Conservation (phyloP, 1,139 yeast species). For the Lipomyces yarrowii region DNA sequence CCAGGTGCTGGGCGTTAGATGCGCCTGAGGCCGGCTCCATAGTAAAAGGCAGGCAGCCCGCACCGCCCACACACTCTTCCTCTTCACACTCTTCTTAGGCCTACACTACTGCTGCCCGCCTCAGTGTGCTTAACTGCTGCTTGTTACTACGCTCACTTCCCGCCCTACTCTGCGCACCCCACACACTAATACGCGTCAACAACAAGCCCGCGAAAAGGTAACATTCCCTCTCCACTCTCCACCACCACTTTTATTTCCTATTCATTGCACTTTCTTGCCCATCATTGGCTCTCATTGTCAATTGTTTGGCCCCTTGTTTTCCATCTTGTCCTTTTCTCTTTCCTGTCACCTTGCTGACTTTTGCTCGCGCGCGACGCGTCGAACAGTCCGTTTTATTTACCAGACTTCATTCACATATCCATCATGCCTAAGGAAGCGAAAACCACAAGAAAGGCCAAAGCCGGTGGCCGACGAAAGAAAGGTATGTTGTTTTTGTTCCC, state of each 20-base stretch:
- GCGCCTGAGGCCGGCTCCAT: not conserved
- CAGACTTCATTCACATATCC: not conserved
- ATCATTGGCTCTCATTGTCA: not conserved
- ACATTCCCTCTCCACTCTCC: constrained; percentile 2
- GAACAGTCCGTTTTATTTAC: not conserved
- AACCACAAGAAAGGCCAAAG: constrained; percentile 29
- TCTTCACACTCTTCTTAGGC: constrained; percentile 5
- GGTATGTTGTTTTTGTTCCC: constrained; percentile 17
- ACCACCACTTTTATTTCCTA: not conserved
- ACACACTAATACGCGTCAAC: constrained; percentile 4
- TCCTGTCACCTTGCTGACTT: not conserved
- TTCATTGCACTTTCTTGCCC: not conserved
- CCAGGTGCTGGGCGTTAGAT: constrained; percentile 3
- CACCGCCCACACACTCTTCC: constrained; percentile 6
- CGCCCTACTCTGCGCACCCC: not conserved
- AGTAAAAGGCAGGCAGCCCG: constrained; percentile 9
- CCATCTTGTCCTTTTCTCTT: not conserved
- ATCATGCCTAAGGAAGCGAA: constrained; percentile 29
- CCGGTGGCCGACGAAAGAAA: constrained; percentile 32
- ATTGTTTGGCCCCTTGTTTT: not conserved
- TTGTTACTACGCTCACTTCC: not conserved
- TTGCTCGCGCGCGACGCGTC: constrained; percentile 14
- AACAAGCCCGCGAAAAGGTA: constrained; percentile 1
- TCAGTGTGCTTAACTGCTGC: not conserved
- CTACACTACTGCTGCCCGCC: not conserved